A percentile compares a stretch with the other conserved stretches of the same genome.
Conservation (phyloP, 2,329 filamentous ascomycete species). For the Monosporascus cannonballus region DNA sequence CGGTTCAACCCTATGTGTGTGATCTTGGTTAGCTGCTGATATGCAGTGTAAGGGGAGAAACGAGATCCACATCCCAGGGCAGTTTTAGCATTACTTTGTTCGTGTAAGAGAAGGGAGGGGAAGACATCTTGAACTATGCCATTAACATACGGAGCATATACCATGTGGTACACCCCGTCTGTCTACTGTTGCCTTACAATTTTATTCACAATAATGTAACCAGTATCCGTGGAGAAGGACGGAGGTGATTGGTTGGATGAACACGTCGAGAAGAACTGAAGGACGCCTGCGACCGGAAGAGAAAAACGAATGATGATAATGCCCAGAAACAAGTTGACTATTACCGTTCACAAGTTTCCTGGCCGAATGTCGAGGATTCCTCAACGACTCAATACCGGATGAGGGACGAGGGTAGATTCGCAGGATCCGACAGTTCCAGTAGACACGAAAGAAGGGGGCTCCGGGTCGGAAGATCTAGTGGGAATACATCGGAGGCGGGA, state of each 20-base stretch:
- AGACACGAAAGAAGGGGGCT: slow-evolving; percentile 19
- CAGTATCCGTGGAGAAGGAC: background rate
- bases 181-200: background rate
- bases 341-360: slow-evolving; percentile 35
- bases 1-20: background rate
- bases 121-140: background rate
- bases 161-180: background rate
- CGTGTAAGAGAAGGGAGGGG: background rate
- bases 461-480: background rate
- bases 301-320: slow-evolving; percentile 33
- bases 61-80: background rate
- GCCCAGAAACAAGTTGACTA: slow-evolving; percentile 36
- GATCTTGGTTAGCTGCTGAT: background rate
- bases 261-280: slow-evolving; percentile 29
- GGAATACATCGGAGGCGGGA: background rate
- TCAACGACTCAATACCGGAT: slow-evolving; percentile 15
- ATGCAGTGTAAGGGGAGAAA: background rate
- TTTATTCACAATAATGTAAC: background rate
- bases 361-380: slow-evolving; percentile 19
- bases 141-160: no score
- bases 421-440: slow-evolving; percentile 20
- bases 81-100: background rate
- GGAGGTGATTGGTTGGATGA: background rate
- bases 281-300: slow-evolving; percentile 52
- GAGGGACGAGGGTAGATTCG: slow-evolving; percentile 14